Evolutionary conservation across 129 eudicot genomes (phyloP).

Genomic region (Rutidosis leptorrhynchoides): DNA sequence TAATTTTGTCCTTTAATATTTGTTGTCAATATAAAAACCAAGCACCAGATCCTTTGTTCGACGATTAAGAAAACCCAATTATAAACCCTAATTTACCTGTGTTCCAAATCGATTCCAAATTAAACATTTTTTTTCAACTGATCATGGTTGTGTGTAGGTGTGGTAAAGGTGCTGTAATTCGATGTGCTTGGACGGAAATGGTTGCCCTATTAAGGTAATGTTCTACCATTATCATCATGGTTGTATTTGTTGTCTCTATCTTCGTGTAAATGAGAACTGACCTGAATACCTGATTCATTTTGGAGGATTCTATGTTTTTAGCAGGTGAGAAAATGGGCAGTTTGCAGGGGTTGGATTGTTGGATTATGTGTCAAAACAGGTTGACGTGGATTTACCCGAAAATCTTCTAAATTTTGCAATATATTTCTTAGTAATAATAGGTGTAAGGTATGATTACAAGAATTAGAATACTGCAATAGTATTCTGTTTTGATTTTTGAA

Average conservation of each 20-base stretch:
- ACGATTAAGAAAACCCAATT: no score
- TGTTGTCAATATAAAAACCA: no score
- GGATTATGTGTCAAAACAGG: not conserved
- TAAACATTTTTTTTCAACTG: no score
- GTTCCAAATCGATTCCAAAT: no score
- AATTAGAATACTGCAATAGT: not conserved
- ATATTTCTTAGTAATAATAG: not conserved
- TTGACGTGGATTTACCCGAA: not conserved
- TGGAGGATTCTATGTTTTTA: not conserved
- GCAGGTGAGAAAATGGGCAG: not conserved
- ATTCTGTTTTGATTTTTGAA: not conserved
- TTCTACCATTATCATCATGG: no score
- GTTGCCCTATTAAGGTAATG: no score
- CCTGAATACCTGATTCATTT: not conserved
- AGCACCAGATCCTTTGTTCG: no score
- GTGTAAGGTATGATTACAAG: not conserved
- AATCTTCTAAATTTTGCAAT: not conserved
- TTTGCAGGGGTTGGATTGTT: not conserved
- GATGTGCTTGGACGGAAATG: no score
- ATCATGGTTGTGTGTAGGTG: no score
- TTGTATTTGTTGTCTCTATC: constrained; percentile 42
- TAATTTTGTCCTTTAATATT: no score
- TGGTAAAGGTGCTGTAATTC: no score
- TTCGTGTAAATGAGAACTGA: constrained; percentile 1
- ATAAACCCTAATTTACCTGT: no score